A percentile compares a stretch with the other conserved stretches of the same genome.
These are phyloP conservation scores for Xylariaceae sp. DNA, from an alignment of 2,329 filamentous ascomycete genomes.

Conservation along the genomic window DNA sequence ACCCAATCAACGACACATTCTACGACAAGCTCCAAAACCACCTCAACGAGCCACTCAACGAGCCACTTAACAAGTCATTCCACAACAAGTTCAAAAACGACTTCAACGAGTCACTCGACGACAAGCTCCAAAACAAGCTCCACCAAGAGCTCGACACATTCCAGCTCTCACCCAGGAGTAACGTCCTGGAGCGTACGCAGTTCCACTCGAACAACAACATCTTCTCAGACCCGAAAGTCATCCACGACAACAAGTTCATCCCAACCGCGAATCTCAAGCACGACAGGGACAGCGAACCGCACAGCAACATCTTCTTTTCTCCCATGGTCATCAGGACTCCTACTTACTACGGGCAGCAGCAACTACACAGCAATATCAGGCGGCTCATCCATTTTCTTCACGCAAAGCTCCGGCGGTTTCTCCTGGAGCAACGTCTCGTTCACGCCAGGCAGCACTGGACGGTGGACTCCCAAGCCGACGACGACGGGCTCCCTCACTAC, in stretches of 20 bases:
- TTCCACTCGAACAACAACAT: background rate
- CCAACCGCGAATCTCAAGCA: background rate
- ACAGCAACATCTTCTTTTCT: background rate
- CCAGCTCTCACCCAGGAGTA: background rate
- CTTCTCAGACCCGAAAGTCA: background rate
- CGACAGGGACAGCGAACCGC: background rate
- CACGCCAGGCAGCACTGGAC: conserved; percentile 15
- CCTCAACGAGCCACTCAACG: background rate
- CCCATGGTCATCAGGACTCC: conserved; percentile 9
- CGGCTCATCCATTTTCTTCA: conserved; percentile 4
- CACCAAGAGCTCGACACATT: background rate
- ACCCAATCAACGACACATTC: background rate
- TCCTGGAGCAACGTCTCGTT: conserved; percentile 29
- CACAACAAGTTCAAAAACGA: background rate
- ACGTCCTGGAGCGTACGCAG: conserved; percentile 1
- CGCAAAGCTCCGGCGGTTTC: conserved; percentile 9
- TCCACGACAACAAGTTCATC: conserved; percentile 1
- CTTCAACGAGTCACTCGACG: background rate
- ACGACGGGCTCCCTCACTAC: background rate
- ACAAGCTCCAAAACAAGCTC: background rate
- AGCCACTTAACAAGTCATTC: background rate
- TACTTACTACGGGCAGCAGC: conserved; percentile 1
- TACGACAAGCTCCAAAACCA: background rate
- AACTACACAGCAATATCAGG: background rate
- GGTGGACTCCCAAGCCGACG: conserved; percentile 4